A percentile compares a stretch with the other conserved stretches of the same genome.
phyloP scores from a whole-genome alignment of 1,284 basidiomycete genomes.

The Irpex rosettiformis region DNA sequence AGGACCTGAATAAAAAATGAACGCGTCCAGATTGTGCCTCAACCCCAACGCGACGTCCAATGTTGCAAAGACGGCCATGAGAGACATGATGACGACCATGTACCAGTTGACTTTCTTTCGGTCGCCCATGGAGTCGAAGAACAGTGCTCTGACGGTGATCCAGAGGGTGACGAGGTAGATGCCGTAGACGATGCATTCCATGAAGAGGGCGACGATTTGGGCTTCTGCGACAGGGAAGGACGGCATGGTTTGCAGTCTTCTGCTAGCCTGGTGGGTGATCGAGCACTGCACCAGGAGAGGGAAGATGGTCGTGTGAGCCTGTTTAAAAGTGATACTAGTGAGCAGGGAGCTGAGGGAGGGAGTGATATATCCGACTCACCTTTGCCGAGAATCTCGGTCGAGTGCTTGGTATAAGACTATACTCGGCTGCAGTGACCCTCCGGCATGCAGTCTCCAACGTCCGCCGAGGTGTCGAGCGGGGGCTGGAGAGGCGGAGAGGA shows the following conservation, averaged over 20 bases:
- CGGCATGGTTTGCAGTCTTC: slow-evolving; percentile 4
- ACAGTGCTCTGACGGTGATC: slow-evolving; percentile 31
- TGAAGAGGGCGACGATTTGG: slow-evolving; percentile 21
- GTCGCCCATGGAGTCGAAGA: slow-evolving; percentile 28
- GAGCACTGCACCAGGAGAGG: no score
- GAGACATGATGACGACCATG: slow-evolving; percentile 33
- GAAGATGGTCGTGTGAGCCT: no score
- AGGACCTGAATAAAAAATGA: slow-evolving; percentile 27
- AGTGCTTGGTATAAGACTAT: no score
- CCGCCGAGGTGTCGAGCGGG: no score
- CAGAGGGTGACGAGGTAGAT: slow-evolving; percentile 36
- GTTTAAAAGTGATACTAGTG: no score
- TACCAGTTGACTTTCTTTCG: slow-evolving; percentile 30
- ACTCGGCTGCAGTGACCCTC: no score
- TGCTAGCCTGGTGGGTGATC: no score
- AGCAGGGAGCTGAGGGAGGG: no score
- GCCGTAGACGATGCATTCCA: slow-evolving; percentile 24
- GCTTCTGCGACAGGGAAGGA: slow-evolving; percentile 29
- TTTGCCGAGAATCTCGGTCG: no score
- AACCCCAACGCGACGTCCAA: slow-evolving; percentile 38
- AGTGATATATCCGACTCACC: no score
- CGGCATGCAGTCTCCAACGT: no score
- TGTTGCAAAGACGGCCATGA: slow-evolving; percentile 33
- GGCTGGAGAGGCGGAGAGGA: no score
- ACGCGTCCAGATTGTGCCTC: slow-evolving; percentile 37